Conservation (phyloP, 306 rosid species). For the Psophocarpus tetragonolobus region DNA sequence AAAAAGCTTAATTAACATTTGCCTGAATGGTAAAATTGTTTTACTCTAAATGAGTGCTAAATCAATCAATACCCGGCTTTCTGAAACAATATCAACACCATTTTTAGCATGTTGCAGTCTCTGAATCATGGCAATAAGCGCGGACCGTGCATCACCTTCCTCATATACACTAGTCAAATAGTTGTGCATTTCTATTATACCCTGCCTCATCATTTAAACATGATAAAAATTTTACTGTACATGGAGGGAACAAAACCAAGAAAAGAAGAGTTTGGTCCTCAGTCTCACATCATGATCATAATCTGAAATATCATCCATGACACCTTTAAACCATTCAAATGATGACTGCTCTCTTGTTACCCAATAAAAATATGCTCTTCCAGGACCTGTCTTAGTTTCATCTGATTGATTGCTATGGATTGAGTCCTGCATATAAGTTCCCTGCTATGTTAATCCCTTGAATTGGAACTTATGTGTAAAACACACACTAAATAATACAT, state of each 20-base stretch:
- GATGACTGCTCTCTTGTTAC: slow-evolving; percentile 93
- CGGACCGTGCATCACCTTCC: slow-evolving; percentile 94
- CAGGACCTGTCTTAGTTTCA: slow-evolving; percentile 48
- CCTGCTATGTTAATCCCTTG: slow-evolving; percentile 14
- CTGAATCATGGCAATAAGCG: slow-evolving; percentile 86
- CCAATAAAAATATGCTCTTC: slow-evolving; percentile 95
- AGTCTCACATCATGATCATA: slow-evolving; percentile 70
- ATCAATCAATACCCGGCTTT: slow-evolving; percentile 65
- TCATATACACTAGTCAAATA: slow-evolving; percentile 88
- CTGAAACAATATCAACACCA: slow-evolving; percentile 88
- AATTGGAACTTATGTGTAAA: neutral
- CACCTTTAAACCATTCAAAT: slow-evolving; percentile 98
- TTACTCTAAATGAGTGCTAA: neutral
- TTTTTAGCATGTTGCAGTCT: slow-evolving; percentile 81
- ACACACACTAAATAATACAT: neutral
- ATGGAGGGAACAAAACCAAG: neutral
- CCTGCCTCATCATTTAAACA: slow-evolving; percentile 54
- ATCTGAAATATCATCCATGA: slow-evolving; percentile 91
- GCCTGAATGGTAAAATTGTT: neutral
- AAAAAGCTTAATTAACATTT: slow-evolving; percentile 1
- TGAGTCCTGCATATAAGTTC: slow-evolving; percentile 30
- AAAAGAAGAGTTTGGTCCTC: neutral
- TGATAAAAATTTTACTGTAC: neutral
- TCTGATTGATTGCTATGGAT: neutral
- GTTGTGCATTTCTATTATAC: slow-evolving; percentile 88